These are phyloP conservation scores for Davidsoniella australis DNA, from an alignment of 2,329 filamentous ascomycete genomes.

Conservation along the genomic window DNA sequence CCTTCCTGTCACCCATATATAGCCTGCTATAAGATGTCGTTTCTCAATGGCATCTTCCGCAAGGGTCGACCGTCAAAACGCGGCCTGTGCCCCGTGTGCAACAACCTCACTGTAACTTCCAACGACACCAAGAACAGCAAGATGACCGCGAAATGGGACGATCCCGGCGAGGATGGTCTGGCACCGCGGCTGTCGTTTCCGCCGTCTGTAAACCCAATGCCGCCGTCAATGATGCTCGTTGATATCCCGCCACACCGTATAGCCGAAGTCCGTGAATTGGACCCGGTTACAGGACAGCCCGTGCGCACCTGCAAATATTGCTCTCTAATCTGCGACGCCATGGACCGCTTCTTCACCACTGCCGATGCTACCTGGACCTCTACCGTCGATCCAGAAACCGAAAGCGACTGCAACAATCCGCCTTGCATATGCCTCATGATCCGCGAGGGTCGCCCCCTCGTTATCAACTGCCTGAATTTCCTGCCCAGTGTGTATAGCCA, in stretches of 20 bases:
- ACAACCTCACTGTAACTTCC: conserved; percentile 11
- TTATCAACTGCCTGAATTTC: conserved; percentile 12
- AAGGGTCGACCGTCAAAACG: conserved; percentile 7
- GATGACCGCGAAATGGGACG: conserved; percentile 9
- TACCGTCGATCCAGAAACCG: conserved; percentile 2
- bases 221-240: conserved; percentile 11
- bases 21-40: conserved; percentile 3
- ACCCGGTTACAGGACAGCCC: conserved; percentile 3
- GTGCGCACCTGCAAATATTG: conserved; percentile 8
- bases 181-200: conserved; percentile 3
- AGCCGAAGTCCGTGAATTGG: conserved; percentile 8
- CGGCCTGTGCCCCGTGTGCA: conserved; percentile 9
- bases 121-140: conserved; percentile 9
- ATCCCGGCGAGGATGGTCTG: conserved; percentile 7
- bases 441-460: conserved; percentile 9
- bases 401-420: conserved; percentile 7
- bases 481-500: conserved; percentile 7
- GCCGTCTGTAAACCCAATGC: conserved; percentile 9
- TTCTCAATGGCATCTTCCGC: conserved; percentile 11
- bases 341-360: conserved; percentile 6
- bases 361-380: conserved; percentile 2
- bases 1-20: background rate
- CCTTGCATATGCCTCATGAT: conserved; percentile 11
- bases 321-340: conserved; percentile 6
- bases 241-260: conserved; percentile 10